Conservation (phyloP, 176 grass and related monocot species). For the Oryza brachyantha region DNA sequence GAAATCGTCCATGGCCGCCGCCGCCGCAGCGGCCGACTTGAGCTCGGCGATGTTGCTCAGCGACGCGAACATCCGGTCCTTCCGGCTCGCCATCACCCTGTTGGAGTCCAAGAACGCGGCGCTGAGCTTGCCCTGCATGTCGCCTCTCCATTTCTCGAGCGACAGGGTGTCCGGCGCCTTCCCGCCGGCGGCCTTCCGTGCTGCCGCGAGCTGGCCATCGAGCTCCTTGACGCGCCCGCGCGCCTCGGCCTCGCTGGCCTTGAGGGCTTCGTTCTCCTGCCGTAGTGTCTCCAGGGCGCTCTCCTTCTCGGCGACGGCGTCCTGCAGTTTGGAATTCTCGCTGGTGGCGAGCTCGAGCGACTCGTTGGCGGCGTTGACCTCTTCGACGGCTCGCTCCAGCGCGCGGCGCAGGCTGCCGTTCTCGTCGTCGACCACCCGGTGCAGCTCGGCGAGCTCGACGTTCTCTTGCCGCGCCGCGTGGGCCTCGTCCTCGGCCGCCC, state of each 20-base stretch:
- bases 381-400: constrained; percentile 59
- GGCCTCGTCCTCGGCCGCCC: constrained; percentile 54
- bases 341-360: constrained; percentile 40
- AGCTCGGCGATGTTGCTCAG: constrained; percentile 74
- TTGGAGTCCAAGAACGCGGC: constrained; percentile 39
- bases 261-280: constrained; percentile 57
- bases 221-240: constrained; percentile 55
- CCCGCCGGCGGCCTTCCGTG: constrained; percentile 3
- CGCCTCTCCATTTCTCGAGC: constrained; percentile 18
- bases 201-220: constrained; percentile 42
- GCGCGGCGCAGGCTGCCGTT: constrained; percentile 52
- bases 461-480: constrained; percentile 32
- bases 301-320: constrained; percentile 49
- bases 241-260: constrained; percentile 65
- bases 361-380: constrained; percentile 50
- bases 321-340: constrained; percentile 47
- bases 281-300: constrained; percentile 31
- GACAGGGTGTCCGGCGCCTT: background rate
- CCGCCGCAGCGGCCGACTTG: constrained; percentile 43
- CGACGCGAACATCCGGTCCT: constrained; percentile 60
- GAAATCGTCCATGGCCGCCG: constrained; percentile 51
- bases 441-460: constrained; percentile 34
- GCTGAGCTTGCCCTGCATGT: constrained; percentile 43
- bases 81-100: constrained; percentile 20
- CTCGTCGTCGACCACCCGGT: constrained; percentile 45